A percentile compares a stretch with the other conserved stretches of the same genome.
These are phyloP conservation scores for Arabis alpina DNA, from an alignment of 345 rosid species.

Conservation along the genomic window DNA sequence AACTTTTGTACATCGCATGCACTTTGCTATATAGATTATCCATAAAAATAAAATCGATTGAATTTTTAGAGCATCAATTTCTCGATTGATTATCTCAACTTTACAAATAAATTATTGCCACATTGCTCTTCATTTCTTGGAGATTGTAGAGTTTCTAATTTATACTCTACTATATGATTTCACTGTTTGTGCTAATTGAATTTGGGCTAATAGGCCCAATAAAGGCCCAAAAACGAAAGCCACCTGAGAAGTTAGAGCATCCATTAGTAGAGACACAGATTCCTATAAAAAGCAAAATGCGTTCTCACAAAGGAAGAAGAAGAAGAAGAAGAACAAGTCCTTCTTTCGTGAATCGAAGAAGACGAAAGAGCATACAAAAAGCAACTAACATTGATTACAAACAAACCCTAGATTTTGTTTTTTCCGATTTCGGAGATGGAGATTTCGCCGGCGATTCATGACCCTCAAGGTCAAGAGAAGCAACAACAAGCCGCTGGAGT, in stretches of 20 bases:
- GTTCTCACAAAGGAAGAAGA: constrained; percentile 6
- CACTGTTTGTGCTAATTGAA: too few species aligned
- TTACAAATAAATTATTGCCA: too few species aligned
- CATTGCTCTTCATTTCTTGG: too few species aligned
- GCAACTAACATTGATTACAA: constrained; percentile 14
- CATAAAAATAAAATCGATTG: too few species aligned
- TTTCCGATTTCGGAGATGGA: constrained; percentile 37
- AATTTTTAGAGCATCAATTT: too few species aligned
- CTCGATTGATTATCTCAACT: too few species aligned
- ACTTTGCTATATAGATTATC: too few species aligned
- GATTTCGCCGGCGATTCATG: constrained; percentile 57
- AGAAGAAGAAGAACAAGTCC: constrained; percentile 12
- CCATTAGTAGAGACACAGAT: constrained; percentile 24
- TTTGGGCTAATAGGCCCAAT: constrained; percentile 21
- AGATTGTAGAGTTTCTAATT: too few species aligned
- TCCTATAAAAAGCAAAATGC: constrained; percentile 38
- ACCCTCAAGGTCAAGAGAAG: constrained; percentile 58
- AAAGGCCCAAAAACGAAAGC: constrained; percentile 34
- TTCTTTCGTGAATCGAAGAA: constrained; percentile 30
- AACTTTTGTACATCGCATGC: too few species aligned
- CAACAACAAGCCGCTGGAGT: constrained; percentile 99
- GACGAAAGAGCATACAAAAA: constrained; percentile 7
- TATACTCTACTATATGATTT: too few species aligned
- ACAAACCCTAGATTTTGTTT: constrained; percentile 30
- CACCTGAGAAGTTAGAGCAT: constrained; percentile 31